These are phyloP conservation scores for Neltuma alba DNA, from an alignment of 306 rosid genomes.

Conservation along the genomic window DNA sequence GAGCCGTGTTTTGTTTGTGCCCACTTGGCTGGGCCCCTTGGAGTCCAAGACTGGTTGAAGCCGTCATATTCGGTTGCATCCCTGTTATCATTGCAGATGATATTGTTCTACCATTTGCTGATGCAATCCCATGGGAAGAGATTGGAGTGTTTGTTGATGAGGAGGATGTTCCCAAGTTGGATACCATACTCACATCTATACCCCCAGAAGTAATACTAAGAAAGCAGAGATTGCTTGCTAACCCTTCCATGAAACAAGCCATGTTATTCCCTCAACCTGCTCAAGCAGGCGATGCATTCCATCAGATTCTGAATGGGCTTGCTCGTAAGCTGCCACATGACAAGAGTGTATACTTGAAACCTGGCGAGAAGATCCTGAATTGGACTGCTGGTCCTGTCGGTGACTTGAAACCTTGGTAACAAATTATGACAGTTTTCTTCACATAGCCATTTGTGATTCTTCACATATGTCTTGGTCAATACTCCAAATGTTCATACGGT, in stretches of 20 bases:
- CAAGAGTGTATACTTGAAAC: constrained; percentile 59
- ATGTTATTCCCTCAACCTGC: constrained; percentile 98
- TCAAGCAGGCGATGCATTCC: constrained; percentile 90
- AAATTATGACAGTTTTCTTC: constrained; percentile 16
- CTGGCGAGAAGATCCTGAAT: constrained; percentile 72
- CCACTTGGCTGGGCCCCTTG: constrained; percentile 99
- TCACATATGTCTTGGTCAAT: constrained; percentile 25
- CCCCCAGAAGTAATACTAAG: constrained; percentile 84
- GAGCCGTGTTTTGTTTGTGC: constrained; percentile 92
- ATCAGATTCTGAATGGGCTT: constrained; percentile 94
- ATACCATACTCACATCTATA: constrained; percentile 84
- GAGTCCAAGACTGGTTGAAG: constrained; percentile 98
- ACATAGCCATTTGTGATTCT: constrained; percentile 34
- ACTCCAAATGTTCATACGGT: constrained; percentile 40
- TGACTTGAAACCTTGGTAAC: constrained; percentile 88
- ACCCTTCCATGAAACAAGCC: constrained; percentile 98
- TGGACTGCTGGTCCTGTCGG: constrained; percentile 97
- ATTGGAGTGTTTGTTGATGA: constrained; percentile 89
- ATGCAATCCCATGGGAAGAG: constrained; percentile 99
- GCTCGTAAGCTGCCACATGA: constrained; percentile 89
- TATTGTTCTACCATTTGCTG: constrained; percentile 95
- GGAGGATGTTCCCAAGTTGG: constrained; percentile 85
- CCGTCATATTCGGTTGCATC: constrained; percentile 96
- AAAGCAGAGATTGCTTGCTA: constrained; percentile 93
- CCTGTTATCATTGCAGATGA: constrained; percentile 97